phyloP scores from a whole-genome alignment of 1,284 basidiomycete genomes.

The Melampsora americana region DNA sequence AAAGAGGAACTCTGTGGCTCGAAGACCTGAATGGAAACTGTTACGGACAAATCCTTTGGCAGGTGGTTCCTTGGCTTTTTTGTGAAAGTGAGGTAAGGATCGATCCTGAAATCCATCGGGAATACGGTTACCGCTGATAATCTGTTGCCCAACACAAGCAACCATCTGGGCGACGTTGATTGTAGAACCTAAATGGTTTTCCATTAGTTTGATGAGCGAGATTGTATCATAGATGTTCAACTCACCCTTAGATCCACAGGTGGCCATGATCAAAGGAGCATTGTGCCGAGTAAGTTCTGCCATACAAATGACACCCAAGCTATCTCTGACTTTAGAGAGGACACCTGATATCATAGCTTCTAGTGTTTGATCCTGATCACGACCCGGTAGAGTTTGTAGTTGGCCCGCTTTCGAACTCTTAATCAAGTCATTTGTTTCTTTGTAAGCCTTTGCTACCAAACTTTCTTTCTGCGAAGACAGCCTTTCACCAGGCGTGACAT shows the following conservation, averaged over 20 bases:
- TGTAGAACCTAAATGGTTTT: slow-evolving; percentile 65
- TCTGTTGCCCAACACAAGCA: slow-evolving; percentile 98
- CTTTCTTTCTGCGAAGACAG: slow-evolving; percentile 77
- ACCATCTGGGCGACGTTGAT: slow-evolving; percentile 99
- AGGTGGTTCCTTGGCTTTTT: slow-evolving; percentile 94
- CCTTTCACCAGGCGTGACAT: slow-evolving; percentile 89
- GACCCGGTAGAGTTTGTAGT: slow-evolving; percentile 92
- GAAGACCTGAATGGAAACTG: slow-evolving; percentile 88
- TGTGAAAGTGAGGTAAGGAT: slow-evolving; percentile 95
- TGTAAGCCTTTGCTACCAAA: slow-evolving; percentile 84
- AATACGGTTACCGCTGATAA: slow-evolving; percentile 95
- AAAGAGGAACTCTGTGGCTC: slow-evolving; percentile 95
- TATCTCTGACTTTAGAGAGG: slow-evolving; percentile 88
- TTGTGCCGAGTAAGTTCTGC: slow-evolving; percentile 92
- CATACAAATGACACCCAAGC: slow-evolving; percentile 97
- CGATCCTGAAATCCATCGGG: slow-evolving; percentile 99
- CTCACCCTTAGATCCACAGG: slow-evolving; percentile 87
- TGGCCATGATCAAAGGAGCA: slow-evolving; percentile 97
- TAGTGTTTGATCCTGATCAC: slow-evolving; percentile 92
- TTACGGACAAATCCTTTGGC: slow-evolving; percentile 98
- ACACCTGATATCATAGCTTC: slow-evolving; percentile 92
- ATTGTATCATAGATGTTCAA: not conserved
- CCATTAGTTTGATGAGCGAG: not conserved
- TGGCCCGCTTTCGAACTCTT: slow-evolving; percentile 84
- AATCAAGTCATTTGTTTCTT: slow-evolving; percentile 81